These are phyloP conservation scores for Fusarium transvaalense DNA, from an alignment of 2,329 filamentous ascomycete species.

Conservation along the genomic window DNA sequence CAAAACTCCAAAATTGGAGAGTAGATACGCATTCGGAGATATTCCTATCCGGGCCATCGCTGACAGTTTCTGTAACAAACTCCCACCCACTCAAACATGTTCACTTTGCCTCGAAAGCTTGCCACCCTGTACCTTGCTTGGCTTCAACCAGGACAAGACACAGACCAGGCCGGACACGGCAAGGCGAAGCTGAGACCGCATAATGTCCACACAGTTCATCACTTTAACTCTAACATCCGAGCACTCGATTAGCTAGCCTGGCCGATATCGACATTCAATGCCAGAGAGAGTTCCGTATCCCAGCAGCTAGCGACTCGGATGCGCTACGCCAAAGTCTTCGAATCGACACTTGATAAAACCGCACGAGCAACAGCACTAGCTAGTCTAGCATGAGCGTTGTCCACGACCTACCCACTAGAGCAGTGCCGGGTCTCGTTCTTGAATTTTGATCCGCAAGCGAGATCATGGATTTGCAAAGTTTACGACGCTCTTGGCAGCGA, in stretches of 20 bases:
- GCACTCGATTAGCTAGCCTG: slow-evolving; percentile 7
- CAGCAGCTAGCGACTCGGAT: background rate
- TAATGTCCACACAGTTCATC: background rate
- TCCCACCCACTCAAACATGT: background rate
- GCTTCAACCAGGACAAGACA: slow-evolving; percentile 1
- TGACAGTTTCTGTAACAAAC: slow-evolving; percentile 17
- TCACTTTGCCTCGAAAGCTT: background rate
- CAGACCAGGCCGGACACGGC: background rate
- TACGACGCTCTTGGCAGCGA: background rate
- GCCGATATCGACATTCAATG: slow-evolving; percentile 4
- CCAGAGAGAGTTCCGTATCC: background rate
- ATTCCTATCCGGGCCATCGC: slow-evolving; percentile 8
- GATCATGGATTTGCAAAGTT: slow-evolving; percentile 27
- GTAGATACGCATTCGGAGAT: slow-evolving; percentile 4
- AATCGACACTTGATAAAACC: slow-evolving; percentile 2
- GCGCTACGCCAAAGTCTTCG: background rate
- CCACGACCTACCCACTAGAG: background rate
- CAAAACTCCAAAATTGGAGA: background rate
- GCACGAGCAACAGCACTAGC: background rate
- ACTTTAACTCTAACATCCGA: slow-evolving; percentile 8
- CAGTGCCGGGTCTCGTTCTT: slow-evolving; percentile 3
- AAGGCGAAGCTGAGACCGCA: slow-evolving; percentile 1
- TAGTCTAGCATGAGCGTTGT: background rate
- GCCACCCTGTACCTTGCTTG: slow-evolving; percentile 16
- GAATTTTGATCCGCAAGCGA: slow-evolving; percentile 33